Conservation (phyloP, 1,284 basidiomycete genomes). For the Sanghuangporus baumii region DNA sequence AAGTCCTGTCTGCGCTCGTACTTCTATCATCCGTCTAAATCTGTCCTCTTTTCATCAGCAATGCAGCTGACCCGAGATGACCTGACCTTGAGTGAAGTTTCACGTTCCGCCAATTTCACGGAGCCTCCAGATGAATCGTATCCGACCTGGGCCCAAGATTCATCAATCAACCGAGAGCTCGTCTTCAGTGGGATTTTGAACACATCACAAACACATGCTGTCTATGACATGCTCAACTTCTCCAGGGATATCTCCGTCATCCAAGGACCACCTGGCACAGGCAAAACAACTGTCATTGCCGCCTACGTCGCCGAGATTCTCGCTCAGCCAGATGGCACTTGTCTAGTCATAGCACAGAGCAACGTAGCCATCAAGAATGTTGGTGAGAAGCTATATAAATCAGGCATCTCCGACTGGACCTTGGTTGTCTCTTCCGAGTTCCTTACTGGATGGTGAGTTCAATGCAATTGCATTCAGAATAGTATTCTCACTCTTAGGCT, state of each 20-base stretch:
- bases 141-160: not conserved
- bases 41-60: no score
- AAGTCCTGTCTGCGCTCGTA: not conserved
- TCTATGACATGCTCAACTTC: conserved; percentile 42
- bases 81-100: not conserved
- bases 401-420: conserved; percentile 37
- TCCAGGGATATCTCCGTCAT: conserved; percentile 22
- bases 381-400: conserved; percentile 38
- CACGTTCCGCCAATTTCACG: not conserved
- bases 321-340: conserved; percentile 36
- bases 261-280: conserved; percentile 46
- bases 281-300: conserved; percentile 63
- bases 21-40: no score
- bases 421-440: conserved; percentile 57
- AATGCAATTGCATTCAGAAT: not conserved
- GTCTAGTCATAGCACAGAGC: conserved; percentile 71
- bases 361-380: conserved; percentile 56
- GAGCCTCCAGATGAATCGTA: not conserved
- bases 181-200: conserved; percentile 32
- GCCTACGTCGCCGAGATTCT: conserved; percentile 43
- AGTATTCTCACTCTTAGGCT: conserved; percentile 11
- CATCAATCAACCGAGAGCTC: not conserved
- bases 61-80: not conserved
- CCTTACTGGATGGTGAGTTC: conserved; percentile 52
- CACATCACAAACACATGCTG: conserved; percentile 46